A percentile compares a stretch with the other conserved stretches of the same genome.
Evolutionary conservation across 139 green algal genomes (phyloP).

Genomic region (Chlorella sp.): DNA sequence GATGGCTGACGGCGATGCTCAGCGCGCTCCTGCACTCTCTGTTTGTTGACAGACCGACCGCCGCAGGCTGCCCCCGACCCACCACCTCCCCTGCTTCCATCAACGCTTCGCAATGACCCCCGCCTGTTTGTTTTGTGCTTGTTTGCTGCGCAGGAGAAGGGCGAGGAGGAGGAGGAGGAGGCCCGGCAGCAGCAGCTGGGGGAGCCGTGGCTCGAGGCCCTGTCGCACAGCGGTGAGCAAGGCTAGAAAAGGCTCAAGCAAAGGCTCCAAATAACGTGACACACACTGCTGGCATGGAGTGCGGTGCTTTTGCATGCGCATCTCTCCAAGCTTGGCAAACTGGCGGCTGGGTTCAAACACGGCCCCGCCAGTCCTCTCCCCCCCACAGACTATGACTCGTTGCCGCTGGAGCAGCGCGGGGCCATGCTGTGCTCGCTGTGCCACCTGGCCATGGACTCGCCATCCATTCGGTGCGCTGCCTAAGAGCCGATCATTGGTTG

Average conservation of each 20-base stretch:
- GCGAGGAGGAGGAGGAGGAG: slow-evolving; percentile 37
- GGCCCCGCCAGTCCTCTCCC: background rate
- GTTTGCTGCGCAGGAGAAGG: slow-evolving; percentile 30
- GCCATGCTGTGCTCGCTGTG: slow-evolving; percentile 70
- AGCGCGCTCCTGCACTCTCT: too few relatives aligned
- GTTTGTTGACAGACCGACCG: too few relatives aligned
- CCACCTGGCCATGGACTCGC: slow-evolving; percentile 36
- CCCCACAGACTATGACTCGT: slow-evolving; percentile 63
- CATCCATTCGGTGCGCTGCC: slow-evolving; percentile 29
- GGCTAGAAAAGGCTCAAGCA: too few relatives aligned
- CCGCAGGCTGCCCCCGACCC: too few relatives aligned
- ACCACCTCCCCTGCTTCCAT: too few relatives aligned
- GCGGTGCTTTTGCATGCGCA: too few relatives aligned
- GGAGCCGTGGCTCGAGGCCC: slow-evolving; percentile 56
- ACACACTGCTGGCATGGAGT: too few relatives aligned
- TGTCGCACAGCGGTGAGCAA: slow-evolving; percentile 39
- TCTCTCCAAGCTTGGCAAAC: too few relatives aligned
- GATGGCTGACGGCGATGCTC: too few relatives aligned
- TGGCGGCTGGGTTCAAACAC: too few relatives aligned
- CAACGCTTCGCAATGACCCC: background rate
- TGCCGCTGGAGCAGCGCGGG: slow-evolving; percentile 68
- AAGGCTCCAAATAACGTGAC: too few relatives aligned
- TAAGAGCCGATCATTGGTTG: background rate
- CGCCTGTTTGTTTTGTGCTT: background rate
- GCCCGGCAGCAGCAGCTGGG: background rate